These are phyloP conservation scores for Casuarina cunninghamiana DNA, from an alignment of 306 rosid species.

Conservation along the genomic window DNA sequence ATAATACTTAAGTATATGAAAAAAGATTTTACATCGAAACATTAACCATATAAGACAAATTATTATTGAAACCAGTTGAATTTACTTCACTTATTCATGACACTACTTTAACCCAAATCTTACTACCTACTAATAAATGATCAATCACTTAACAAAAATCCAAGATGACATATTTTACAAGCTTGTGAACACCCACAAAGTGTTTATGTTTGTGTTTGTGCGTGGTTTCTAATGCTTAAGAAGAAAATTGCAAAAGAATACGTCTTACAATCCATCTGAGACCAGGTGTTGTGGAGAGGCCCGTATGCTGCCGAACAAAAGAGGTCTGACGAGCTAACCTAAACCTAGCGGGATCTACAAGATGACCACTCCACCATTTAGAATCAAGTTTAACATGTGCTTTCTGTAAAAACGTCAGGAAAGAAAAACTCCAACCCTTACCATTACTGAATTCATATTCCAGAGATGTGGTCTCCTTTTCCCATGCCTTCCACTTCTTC, in stretches of 20 bases:
- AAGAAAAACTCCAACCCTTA: constrained; percentile 1
- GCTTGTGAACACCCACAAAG: background rate
- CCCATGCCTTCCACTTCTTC: constrained; percentile 80
- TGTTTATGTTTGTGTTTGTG: background rate
- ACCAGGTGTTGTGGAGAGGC: constrained; percentile 55
- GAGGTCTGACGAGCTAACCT: constrained; percentile 70
- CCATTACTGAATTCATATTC: constrained; percentile 74
- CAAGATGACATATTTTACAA: background rate
- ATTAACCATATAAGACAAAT: too few relatives aligned
- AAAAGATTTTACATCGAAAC: too few relatives aligned
- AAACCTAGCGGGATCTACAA: constrained; percentile 68
- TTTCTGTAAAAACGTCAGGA: too few relatives aligned
- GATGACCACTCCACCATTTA: background rate
- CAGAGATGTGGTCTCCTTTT: constrained; percentile 61
- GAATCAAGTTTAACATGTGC: too few relatives aligned
- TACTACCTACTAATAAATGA: too few relatives aligned
- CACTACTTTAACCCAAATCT: too few relatives aligned
- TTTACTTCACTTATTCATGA: too few relatives aligned
- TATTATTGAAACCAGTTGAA: too few relatives aligned
- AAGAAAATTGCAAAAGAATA: constrained; percentile 4
- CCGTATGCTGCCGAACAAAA: constrained; percentile 67
- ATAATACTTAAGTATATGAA: too few relatives aligned
- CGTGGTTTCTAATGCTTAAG: too few relatives aligned
- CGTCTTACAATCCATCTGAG: constrained; percentile 67
- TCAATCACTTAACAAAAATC: too few relatives aligned